A percentile compares a stretch with the other conserved stretches of the same genome.
Conservation (phyloP, 75 land plant species). For the Sequoiadendron giganteum region DNA sequence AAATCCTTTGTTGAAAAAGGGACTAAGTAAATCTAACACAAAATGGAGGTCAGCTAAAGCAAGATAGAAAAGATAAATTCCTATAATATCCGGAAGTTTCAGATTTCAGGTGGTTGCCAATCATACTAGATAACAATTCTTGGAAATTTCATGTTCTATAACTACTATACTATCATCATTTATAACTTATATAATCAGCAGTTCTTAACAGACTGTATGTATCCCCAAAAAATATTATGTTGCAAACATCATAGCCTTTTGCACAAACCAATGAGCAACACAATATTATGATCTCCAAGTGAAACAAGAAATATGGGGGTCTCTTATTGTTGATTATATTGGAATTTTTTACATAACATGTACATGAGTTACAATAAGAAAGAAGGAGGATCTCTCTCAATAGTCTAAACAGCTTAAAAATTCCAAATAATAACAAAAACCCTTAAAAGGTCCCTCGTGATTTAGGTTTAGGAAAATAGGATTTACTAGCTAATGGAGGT, state of each 20-base stretch:
- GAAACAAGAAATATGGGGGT: background rate
- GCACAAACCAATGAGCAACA: background rate
- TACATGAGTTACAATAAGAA: slow-evolving; percentile 3
- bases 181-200: background rate
- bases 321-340: background rate
- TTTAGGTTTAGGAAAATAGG: background rate
- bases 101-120: background rate
- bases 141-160: background rate
- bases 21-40: background rate
- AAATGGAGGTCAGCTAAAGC: background rate
- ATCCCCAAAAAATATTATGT: background rate
- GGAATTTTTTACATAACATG: background rate
- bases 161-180: background rate
- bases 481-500: background rate
- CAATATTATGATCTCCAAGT: background rate
- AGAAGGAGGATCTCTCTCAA: background rate
- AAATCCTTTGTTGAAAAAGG: background rate
- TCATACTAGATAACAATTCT: background rate
- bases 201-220: background rate
- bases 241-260: background rate
- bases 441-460: background rate
- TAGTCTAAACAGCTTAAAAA: background rate
- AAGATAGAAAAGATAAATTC: background rate
- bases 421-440: background rate
- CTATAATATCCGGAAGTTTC: background rate